Percentiles rank a stretch among this genome's conserved stretches.
These are phyloP conservation scores for Silene noctiflora DNA, from an alignment of 179 eudicot genomes.

Conservation along the genomic window DNA sequence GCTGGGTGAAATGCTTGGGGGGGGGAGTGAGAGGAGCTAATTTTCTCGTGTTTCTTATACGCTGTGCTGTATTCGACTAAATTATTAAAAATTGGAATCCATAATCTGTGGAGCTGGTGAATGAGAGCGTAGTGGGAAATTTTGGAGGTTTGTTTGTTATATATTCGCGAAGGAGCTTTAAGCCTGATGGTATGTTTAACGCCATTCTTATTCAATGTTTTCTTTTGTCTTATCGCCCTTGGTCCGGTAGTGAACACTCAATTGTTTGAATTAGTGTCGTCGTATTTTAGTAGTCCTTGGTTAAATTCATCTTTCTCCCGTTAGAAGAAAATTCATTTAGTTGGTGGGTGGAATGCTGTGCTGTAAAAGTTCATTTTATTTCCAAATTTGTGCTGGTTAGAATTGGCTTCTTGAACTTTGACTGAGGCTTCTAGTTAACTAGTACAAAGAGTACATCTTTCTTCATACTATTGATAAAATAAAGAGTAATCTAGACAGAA, in stretches of 20 bases:
- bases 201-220: neutral
- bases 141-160: neutral
- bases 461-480: neutral
- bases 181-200: too few species aligned
- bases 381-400: neutral
- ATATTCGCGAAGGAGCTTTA: neutral
- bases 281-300: neutral
- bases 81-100: neutral
- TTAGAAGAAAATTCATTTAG: neutral
- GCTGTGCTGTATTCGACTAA: neutral
- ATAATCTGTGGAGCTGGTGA: neutral
- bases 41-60: neutral
- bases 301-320: neutral
- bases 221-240: neutral
- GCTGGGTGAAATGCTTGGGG: neutral
- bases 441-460: neutral
- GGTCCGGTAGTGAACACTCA: neutral
- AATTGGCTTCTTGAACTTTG: neutral
- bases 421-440: neutral
- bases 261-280: neutral
- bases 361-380: neutral
- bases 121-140: neutral
- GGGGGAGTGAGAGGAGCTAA: neutral
- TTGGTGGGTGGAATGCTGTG: neutral
- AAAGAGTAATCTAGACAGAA: neutral